Evolutionary conservation across 176 grass and related monocot genomes (phyloP), one percentile per base, ranked within the genome.

Genomic region (Oryza brachyantha): DNA sequence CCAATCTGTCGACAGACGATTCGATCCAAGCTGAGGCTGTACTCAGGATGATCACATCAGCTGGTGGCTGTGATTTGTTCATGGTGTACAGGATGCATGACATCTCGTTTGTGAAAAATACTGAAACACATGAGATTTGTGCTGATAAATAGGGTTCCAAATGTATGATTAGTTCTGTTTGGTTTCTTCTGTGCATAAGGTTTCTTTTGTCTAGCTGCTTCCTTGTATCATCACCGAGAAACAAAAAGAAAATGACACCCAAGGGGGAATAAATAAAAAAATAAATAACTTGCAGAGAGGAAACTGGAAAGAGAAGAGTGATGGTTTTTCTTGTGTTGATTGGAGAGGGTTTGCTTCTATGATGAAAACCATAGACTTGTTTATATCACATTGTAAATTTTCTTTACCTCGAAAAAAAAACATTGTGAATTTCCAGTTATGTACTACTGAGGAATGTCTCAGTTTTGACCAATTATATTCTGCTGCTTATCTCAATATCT

Each of bases 1-100:
- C 95, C 96, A n/a, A 94, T 98, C 12, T 98, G 96, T 64, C 86
- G 96, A 66, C 80, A 82, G 12, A 4, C 74, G 55, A 90, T 98
- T 36, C 79, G 63, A 7, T 98, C 96, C 39, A 91, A 81, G 43
- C 81, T 98, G 63, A 92, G 96, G 81, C 42, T 98, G n/a, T 98
- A 76, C 38, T 72, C 92, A 0, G 87, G 96, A 83, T 93, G 84
- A 88, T 76, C 52, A 71, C 11, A 13, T 5, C n/a, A n/a, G 11
- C 0, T 10, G n/a, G 0, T 24, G n/a, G 19, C 10, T 0, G 39
- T 71, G 1, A n/a, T 57, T 7, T 57, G 21, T 22, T 57, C 52
- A 0, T 57, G 8, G 2, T 57, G 52, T 24, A 21, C 2, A 54
- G 58, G 61, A 13, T 50, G 11, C 29, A 16, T 7, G 29, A 7